A percentile compares a stretch with the other conserved stretches of the same genome.
Conservation (phyloP, 495 filamentous ascomycete species). For the Annulohypoxylon bovei region DNA sequence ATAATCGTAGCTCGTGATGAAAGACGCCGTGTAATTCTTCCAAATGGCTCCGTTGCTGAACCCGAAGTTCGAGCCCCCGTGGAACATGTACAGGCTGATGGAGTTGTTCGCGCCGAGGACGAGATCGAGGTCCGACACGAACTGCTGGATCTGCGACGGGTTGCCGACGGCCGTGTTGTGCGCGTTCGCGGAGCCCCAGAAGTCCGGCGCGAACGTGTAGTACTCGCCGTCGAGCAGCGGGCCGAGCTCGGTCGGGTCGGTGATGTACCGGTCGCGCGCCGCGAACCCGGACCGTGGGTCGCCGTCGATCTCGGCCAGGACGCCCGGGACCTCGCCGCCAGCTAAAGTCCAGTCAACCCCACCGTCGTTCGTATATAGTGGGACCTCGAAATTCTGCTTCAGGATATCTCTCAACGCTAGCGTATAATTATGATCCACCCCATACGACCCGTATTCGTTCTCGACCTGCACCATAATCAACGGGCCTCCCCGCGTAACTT, state of each 20-base stretch:
- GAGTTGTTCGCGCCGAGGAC: constrained; percentile 53
- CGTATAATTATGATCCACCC: constrained; percentile 53
- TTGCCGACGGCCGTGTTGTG: constrained; percentile 45
- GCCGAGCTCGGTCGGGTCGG: constrained; percentile 51
- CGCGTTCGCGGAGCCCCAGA: constrained; percentile 51
- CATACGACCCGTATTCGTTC: constrained; percentile 62
- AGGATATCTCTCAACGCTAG: constrained; percentile 51
- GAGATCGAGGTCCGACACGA: constrained; percentile 51
- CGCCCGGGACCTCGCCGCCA: constrained; percentile 54
- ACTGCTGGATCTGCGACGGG: constrained; percentile 30
- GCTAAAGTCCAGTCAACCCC: constrained; percentile 51
- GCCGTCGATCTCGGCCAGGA: constrained; percentile 57
- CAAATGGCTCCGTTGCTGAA: constrained; percentile 58
- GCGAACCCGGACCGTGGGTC: constrained; percentile 54
- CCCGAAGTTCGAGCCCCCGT: constrained; percentile 59
- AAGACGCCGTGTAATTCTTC: constrained; percentile 48
- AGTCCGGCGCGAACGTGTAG: constrained; percentile 52
- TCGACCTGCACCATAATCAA: constrained; percentile 61
- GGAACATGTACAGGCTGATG: constrained; percentile 62
- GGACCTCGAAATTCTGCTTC: constrained; percentile 48
- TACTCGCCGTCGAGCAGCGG: constrained; percentile 57
- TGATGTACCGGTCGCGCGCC: constrained; percentile 53
- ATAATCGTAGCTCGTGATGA: constrained; percentile 61
- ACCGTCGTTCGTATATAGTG: constrained; percentile 61
- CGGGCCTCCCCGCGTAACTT: constrained; percentile 54